A percentile compares a stretch with the other conserved stretches of the same genome.
Evolutionary conservation across 331 rosid genomes (phyloP).

Genomic region (Cydonia oblonga): DNA sequence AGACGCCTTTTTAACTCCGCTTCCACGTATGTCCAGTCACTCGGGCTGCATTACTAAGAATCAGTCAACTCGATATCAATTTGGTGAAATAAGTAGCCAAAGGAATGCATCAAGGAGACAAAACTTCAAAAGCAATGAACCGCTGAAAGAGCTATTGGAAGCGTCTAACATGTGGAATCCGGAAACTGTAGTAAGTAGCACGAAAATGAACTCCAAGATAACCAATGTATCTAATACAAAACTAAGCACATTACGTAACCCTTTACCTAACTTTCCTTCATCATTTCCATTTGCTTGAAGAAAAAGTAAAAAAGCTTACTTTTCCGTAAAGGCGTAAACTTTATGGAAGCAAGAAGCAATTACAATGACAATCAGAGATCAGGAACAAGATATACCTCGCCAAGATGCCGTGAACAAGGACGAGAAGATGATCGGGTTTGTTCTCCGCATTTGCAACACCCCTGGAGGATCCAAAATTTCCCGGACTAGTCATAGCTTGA

Average conservation of each 20-base stretch:
- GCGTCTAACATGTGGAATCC: background rate
- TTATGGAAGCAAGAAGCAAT: background rate
- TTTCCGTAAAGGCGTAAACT: background rate
- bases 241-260: background rate
- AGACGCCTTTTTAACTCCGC: slow-evolving; percentile 72
- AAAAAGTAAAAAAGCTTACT: background rate
- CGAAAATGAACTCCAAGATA: background rate
- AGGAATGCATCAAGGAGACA: background rate
- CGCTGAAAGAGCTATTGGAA: background rate
- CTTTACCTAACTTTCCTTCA: background rate
- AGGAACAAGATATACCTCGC: slow-evolving; percentile 51
- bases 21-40: slow-evolving; percentile 86
- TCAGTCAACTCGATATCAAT: slow-evolving; percentile 19
- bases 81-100: background rate
- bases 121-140: background rate
- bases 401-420: slow-evolving; percentile 92
- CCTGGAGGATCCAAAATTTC: slow-evolving; percentile 27
- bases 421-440: slow-evolving; percentile 86
- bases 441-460: slow-evolving; percentile 26
- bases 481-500: slow-evolving; percentile 56
- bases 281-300: background rate
- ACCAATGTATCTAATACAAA: background rate
- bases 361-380: background rate
- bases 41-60: slow-evolving; percentile 53
- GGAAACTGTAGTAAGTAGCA: background rate